Base-by-base conservation (phyloP, 495 filamentous ascomycete species). In the Articulospora tetracladia region DNA sequence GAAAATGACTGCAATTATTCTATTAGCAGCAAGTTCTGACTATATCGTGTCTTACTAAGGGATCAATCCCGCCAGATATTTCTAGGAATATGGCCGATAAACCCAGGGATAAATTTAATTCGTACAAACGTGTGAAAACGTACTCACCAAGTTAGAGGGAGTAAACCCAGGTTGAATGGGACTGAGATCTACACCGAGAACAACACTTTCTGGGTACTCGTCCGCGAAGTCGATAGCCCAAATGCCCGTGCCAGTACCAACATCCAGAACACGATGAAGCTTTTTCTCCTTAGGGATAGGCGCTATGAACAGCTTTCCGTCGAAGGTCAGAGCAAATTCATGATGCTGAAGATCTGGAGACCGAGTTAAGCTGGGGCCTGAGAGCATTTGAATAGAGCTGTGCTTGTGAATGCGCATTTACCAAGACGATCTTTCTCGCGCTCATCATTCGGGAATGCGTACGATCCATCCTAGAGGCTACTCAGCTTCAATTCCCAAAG, bases 181-280 rank as follows among this genome's bases (percentile, higher is more conserved):
- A 39, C 75, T 79, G 0, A 84, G 67, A 65, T 84, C 81, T 26
- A 77, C 76, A 27, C 80, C 79, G 13, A 82, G 60, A 25, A 79
- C 74, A 41, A 58, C 2, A 11, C 50, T 28, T 25, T 66, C 63
- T 17, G 63, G 63, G 27, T 62, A 55, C 44, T 66, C 63, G 41
- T 66, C 63, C 1, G 74, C 78, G 63, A 76, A 73, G 27, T 79
- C 77, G 6, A 79, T 73, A n/a, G 75, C 72, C 78, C 77, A 81
- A 15, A 73, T 70, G n/a, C 78, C 78, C 0, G 76, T 79, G 30
- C 76, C 76, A 1, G 74, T 77, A 11, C 78, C 78, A 19, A 78
- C 63, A 61, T 81, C 78, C 3, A 81, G 65, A n/a, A 79, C 72
- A 1, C 72, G 69, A 54, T 73, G 63, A 15, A 71, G 27, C 44